Evolutionary conservation across 176 grass and related monocot species (phyloP).

Genomic region (Canna indica): DNA sequence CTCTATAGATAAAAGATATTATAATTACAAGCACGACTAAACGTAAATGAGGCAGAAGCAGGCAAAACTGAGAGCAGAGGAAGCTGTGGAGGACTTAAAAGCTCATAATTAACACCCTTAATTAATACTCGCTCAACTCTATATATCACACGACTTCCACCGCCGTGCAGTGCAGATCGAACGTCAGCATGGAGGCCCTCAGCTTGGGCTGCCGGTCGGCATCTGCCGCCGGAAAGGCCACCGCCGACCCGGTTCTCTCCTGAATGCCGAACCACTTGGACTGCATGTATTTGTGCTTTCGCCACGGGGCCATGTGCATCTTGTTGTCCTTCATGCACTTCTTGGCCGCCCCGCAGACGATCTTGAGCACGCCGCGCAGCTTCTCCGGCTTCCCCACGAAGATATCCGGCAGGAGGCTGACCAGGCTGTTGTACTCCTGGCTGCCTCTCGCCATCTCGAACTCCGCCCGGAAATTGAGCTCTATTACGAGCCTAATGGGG

Average conservation of each 20-base stretch:
- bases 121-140: neutral
- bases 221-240: neutral
- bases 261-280: conserved; percentile 66
- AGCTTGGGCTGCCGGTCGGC: conserved; percentile 42
- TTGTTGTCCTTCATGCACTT: conserved; percentile 64
- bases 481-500: conserved; percentile 38
- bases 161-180: conserved; percentile 39
- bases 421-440: conserved; percentile 41
- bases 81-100: too few species aligned
- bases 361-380: conserved; percentile 35
- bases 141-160: conserved; percentile 35
- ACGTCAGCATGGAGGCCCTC: conserved; percentile 81
- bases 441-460: conserved; percentile 59
- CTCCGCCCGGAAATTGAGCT: conserved; percentile 50
- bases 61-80: too few species aligned
- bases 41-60: too few species aligned
- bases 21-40: too few species aligned
- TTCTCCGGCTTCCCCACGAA: conserved; percentile 52
- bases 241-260: conserved; percentile 25
- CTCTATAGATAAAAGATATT: too few species aligned
- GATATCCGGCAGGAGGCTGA: conserved; percentile 45
- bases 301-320: conserved; percentile 79
- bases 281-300: conserved; percentile 90
- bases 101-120: too few species aligned
- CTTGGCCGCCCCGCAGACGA: conserved; percentile 56